Conservation (phyloP, 179 eudicot genomes). For the Camellia oleifera region DNA sequence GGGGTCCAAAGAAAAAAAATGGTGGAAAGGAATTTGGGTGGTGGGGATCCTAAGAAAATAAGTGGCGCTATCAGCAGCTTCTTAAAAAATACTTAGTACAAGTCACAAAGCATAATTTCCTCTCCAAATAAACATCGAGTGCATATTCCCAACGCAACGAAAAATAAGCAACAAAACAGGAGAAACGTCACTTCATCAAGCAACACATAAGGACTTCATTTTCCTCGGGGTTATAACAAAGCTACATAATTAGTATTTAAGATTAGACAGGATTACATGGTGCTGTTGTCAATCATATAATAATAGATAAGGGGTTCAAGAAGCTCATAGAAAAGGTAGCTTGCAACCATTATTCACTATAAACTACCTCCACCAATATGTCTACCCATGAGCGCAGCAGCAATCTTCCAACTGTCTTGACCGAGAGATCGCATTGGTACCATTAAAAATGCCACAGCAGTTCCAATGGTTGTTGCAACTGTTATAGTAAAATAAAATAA, state of each 20-base stretch:
- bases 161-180: neutral
- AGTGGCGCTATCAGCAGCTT: too few species aligned
- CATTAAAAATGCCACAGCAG: conserved; percentile 57
- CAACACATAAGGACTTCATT: neutral
- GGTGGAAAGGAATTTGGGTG: too few species aligned
- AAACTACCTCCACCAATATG: conserved; percentile 85
- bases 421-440: conserved; percentile 88
- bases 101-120: neutral
- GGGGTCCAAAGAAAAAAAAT: too few species aligned
- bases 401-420: conserved; percentile 80
- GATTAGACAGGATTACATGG: neutral
- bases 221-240: neutral
- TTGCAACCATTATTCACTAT: neutral
- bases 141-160: neutral
- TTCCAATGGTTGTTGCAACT: conserved; percentile 73
- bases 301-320: neutral
- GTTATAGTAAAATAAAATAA: conserved; percentile 17
- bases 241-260: neutral
- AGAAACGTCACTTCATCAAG: neutral
- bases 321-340: conserved; percentile 3
- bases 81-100: too few species aligned
- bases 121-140: neutral
- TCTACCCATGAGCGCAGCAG: conserved; percentile 88
- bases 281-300: neutral
- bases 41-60: too few species aligned